Evolutionary conservation across 2,329 filamentous ascomycete genomes (phyloP), one percentile per base, ranked within the genome.

Genomic region (Neoascochyta sp.): DNA sequence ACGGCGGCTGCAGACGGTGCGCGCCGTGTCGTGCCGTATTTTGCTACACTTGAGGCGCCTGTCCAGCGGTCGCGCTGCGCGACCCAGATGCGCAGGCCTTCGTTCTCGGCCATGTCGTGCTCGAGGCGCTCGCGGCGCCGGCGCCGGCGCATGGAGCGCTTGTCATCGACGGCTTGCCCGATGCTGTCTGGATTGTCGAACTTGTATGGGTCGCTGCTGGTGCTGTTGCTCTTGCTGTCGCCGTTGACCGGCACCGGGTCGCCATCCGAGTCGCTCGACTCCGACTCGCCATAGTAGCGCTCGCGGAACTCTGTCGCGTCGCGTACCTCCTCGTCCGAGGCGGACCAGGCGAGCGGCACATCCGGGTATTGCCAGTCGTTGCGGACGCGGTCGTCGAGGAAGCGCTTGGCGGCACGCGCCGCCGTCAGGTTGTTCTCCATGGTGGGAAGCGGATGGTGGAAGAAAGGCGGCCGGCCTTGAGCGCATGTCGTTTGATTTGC

Each of bases 61-160:
- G 88, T 90, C 90, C 90, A 96, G 5, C 79, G 80, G 64, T 95
- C 80, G 27, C 89, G 75, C 36, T 86, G 73, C 16, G 81, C 76
- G 36, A 81, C 76, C 64, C 86, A 96, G 57, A 83, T 83, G n/a
- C 80, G 75, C 34, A 95, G 60, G 0, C 90, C 90, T 20, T 81
- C 71, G 51, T 95, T 96, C 81, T 84, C 93, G 6, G 38, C 35
- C 62, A 68, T 66, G 41, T 73, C 69, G 16, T 57, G 52, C 32
- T 66, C 60, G 27, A 69, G 38, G 9, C 49, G 46, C 26, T 50
- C 40, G 29, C 56, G 48, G 22, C 66, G 54, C 41, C 62, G 62
- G 28, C 59, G 49, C 41, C 62, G 69, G 34, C 63, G 52, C 32
- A 39, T 39, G 21, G 45, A 39, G 5, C 46, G 39, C 16, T 53